A percentile compares a stretch with the other conserved stretches of the same genome.
Conservation (phyloP, 164 flowering plant species). For the Echeveria elegans region DNA sequence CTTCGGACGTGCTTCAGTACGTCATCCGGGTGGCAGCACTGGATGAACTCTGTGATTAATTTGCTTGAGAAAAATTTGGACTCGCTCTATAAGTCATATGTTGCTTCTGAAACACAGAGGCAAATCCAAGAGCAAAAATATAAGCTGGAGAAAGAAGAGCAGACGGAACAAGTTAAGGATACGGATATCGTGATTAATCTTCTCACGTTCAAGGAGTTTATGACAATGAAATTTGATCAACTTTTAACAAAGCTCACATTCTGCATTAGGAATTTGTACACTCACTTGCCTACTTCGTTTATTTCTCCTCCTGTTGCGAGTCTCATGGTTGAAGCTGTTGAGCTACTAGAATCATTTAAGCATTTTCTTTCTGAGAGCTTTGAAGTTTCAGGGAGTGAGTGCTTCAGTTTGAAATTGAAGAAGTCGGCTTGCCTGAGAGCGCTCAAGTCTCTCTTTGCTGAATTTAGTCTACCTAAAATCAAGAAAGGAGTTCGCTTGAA, state of each 20-base stretch:
- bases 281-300: neutral
- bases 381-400: too few species aligned
- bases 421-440: neutral
- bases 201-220: neutral
- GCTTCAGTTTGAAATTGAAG: neutral
- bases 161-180: neutral
- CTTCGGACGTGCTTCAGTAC: constrained; percentile 26
- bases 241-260: neutral
- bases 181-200: neutral
- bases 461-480: constrained; percentile 12
- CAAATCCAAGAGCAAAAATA: neutral
- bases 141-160: neutral
- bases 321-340: neutral
- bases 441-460: neutral
- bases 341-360: neutral
- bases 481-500: constrained; percentile 18
- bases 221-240: neutral
- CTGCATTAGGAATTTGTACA: neutral
- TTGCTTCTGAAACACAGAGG: neutral
- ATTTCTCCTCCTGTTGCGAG: neutral
- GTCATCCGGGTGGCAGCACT: constrained; percentile 27
- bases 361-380: neutral
- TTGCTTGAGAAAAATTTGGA: constrained; percentile 21
- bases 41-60: constrained; percentile 19
- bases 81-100: neutral